These are phyloP conservation scores for Mycena galericulata DNA, from an alignment of 768 basidiomycete species.

Conservation along the genomic window DNA sequence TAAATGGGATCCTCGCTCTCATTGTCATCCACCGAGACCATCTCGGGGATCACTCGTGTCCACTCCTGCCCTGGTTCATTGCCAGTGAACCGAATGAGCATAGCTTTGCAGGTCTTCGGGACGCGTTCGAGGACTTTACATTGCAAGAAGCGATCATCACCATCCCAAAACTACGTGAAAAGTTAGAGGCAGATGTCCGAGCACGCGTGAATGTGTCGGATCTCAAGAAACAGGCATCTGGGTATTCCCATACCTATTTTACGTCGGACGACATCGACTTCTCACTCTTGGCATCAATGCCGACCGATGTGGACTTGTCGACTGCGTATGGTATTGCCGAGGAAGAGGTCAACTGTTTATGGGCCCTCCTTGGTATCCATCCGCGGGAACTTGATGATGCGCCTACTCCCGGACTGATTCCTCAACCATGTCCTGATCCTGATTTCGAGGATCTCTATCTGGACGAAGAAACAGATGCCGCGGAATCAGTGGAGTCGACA, in stretches of 20 bases:
- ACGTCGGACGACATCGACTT: conserved; percentile 7
- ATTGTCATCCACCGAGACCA: too few relatives aligned
- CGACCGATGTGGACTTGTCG: conserved; percentile 11
- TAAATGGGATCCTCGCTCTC: too few relatives aligned
- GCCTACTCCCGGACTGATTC: background rate
- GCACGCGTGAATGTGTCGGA: background rate
- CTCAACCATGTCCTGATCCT: background rate
- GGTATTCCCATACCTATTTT: too few relatives aligned
- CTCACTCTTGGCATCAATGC: background rate
- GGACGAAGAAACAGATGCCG: background rate
- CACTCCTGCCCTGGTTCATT: too few relatives aligned
- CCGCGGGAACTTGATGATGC: background rate
- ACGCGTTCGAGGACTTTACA: background rate
- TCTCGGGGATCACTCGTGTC: too few relatives aligned
- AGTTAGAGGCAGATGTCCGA: background rate
- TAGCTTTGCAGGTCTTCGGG: conserved; percentile 4
- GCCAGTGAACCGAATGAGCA: conserved; percentile 21
- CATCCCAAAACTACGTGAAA: conserved; percentile 8
- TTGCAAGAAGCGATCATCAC: conserved; percentile 6
- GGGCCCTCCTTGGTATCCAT: conserved; percentile 14
- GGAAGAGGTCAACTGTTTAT: conserved; percentile 11
- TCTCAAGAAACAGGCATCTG: conserved; percentile 15
- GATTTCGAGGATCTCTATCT: background rate
- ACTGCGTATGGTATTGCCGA: background rate
- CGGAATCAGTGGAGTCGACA: background rate